Evolutionary conservation across 1,139 yeast genomes (phyloP), one percentile per base, ranked within the genome.

Genomic region (Meyerozyma smithsonii): DNA sequence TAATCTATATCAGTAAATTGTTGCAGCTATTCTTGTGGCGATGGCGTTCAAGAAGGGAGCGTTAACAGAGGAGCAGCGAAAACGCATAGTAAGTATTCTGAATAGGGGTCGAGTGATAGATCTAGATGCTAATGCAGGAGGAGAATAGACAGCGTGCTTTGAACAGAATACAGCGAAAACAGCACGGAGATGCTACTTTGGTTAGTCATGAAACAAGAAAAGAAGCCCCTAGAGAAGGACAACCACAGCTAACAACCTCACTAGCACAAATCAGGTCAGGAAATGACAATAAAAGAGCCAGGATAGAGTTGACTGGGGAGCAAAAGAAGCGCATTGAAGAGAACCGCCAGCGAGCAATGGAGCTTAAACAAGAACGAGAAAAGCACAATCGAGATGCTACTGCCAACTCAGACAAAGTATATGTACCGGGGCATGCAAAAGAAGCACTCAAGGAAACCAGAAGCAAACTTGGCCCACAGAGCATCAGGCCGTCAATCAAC

Each of bases 341-440:
- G 11, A 84, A 84, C 50, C 62, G 89, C 45, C 65, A 66, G 37
- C 68, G 64, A 42, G 89, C 90, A 0, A 46, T 81, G 10, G 81
- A 77, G 34, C 69, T 81, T 32, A 65, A 74, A 38, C 65, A 61
- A 39, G 60, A 63, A 19, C 58, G 69, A 36, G 70, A 58, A 42
- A 57, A 55, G 24, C 58, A 59, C 38, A 47, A 61, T 35, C 43
- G 69, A 37, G 64, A 63, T 52, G 72, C 68, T n/a, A 51, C 63
- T 39, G 39, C 42, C 15, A 35, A 28, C 10, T 56, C 14, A 41
- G 25, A 39, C 44, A 30, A 36, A 42, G 38, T 38, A 41, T 40
- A 50, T 36, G 40, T 48, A 38, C 30, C 43, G 36, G 36, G 41
- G 36, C 24, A 44, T 42, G 47, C 35, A 36, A 44, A 28, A 39